Conservation (phyloP, 768 basidiomycete genomes). For the Boletus tomentosulus region DNA sequence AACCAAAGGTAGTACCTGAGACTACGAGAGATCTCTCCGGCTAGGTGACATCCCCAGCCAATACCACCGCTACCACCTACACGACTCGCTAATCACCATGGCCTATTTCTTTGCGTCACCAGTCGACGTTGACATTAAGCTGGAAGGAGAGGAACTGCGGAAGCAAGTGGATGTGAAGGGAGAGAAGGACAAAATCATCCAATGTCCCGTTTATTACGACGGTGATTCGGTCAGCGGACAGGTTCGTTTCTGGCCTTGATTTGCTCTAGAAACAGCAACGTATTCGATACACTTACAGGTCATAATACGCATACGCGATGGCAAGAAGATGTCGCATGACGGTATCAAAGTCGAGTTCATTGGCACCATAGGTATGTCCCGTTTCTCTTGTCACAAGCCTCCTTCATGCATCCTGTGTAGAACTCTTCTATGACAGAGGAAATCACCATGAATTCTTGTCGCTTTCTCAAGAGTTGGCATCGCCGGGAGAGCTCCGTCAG, state of each 20-base stretch:
- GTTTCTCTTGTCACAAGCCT: background rate
- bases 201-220: slow-evolving; percentile 93
- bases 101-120: slow-evolving; percentile 91
- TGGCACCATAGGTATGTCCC: slow-evolving; percentile 82
- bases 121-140: slow-evolving; percentile 85
- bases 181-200: slow-evolving; percentile 80
- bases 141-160: slow-evolving; percentile 81
- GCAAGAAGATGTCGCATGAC: slow-evolving; percentile 91
- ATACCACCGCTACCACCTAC: background rate
- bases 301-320: slow-evolving; percentile 84
- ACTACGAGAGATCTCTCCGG: background rate
- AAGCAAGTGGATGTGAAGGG: slow-evolving; percentile 88
- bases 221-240: slow-evolving; percentile 89
- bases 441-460: slow-evolving; percentile 99
- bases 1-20: too few species aligned
- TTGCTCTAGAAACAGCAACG: background rate
- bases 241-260: slow-evolving; percentile 41
- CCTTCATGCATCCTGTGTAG: slow-evolving; percentile 21
- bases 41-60: slow-evolving; percentile 1
- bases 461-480: slow-evolving; percentile 89
- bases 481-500: slow-evolving; percentile 95
- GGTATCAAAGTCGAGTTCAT: slow-evolving; percentile 98
- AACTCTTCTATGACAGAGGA: slow-evolving; percentile 94
- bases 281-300: slow-evolving; percentile 45
- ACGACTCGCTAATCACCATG: slow-evolving; percentile 24